Evolutionary conservation across 768 basidiomycete genomes (phyloP).

Genomic region (Lyophyllum semitale): DNA sequence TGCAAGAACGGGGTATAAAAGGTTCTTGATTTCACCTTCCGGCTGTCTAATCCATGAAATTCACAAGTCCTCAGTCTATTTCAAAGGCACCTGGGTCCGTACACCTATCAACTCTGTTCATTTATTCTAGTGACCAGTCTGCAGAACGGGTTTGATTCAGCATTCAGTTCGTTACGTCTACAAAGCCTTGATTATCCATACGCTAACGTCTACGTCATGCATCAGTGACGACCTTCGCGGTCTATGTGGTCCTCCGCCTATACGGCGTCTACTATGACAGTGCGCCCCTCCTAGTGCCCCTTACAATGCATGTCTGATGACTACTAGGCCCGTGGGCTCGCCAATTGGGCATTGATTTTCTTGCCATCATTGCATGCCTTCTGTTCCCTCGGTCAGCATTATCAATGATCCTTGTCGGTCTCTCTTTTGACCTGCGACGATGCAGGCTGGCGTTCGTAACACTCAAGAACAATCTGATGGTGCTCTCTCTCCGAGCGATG

Average conservation of each 20-base stretch:
- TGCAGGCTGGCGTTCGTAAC: slow-evolving; percentile 87
- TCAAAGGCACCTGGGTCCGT: slow-evolving; percentile 82
- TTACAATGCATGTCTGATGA: background rate
- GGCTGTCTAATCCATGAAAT: background rate
- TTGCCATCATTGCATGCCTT: slow-evolving; percentile 87
- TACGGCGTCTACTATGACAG: slow-evolving; percentile 77
- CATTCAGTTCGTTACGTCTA: slow-evolving; percentile 62
- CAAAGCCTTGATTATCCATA: background rate
- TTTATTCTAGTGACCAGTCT: slow-evolving; percentile 5
- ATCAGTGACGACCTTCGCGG: slow-evolving; percentile 73
- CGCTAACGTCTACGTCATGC: background rate
- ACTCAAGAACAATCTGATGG: slow-evolving; percentile 78
- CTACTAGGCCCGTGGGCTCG: slow-evolving; percentile 65
- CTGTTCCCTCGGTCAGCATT: slow-evolving; percentile 78
- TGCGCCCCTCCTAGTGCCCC: slow-evolving; percentile 33
- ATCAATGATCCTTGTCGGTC: background rate
- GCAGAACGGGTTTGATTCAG: slow-evolving; percentile 91
- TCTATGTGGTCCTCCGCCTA: slow-evolving; percentile 75
- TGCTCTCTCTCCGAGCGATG: slow-evolving; percentile 87
- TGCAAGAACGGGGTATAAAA: slow-evolving; percentile 94
- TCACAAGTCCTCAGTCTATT: slow-evolving; percentile 56
- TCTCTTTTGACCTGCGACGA: background rate
- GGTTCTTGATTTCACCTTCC: slow-evolving; percentile 42
- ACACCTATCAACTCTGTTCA: background rate
- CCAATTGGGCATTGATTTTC: slow-evolving; percentile 73